Evolutionary conservation across 306 rosid genomes (phyloP).

Genomic region (Myrica gale): DNA sequence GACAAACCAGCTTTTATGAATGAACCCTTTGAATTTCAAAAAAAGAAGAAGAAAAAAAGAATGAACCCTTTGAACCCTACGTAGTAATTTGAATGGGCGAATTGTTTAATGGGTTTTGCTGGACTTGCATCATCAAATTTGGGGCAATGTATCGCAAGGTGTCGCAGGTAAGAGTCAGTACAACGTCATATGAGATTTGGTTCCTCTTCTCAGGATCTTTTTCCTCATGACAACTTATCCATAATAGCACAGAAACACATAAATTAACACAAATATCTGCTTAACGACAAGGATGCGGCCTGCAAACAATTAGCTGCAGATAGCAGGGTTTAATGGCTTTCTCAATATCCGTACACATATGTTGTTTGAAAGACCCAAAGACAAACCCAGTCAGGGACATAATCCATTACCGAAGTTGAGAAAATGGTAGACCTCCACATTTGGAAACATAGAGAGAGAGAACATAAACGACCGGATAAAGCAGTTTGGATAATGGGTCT

Average conservation of each 20-base stretch:
- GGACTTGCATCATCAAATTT: neutral
- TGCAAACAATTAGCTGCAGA: too few relatives aligned
- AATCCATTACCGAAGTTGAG: too few relatives aligned
- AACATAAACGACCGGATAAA: neutral
- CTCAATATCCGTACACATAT: too few relatives aligned
- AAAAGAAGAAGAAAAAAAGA: too few relatives aligned
- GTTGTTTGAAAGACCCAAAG: too few relatives aligned
- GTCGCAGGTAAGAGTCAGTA: neutral
- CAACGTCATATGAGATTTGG: neutral
- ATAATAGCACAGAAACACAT: slow-evolving; percentile 11
- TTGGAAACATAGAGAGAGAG: too few relatives aligned
- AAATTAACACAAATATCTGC: slow-evolving; percentile 24
- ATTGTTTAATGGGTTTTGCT: neutral
- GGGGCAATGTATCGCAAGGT: neutral
- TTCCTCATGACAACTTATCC: slow-evolving; percentile 22
- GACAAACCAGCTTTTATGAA: slow-evolving; percentile 1
- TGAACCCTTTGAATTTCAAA: neutral
- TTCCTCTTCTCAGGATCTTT: neutral
- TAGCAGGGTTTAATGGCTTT: too few relatives aligned
- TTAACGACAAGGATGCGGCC: neutral
- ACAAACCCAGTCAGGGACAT: too few relatives aligned
- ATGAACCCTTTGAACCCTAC: neutral
- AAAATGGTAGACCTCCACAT: too few relatives aligned
- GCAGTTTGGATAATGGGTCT: neutral
- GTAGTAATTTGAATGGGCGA: neutral